Evolutionary conservation across 2,329 filamentous ascomycete species (phyloP), one percentile per base, ranked within the genome.

Genomic region (Rutstroemia sp.): DNA sequence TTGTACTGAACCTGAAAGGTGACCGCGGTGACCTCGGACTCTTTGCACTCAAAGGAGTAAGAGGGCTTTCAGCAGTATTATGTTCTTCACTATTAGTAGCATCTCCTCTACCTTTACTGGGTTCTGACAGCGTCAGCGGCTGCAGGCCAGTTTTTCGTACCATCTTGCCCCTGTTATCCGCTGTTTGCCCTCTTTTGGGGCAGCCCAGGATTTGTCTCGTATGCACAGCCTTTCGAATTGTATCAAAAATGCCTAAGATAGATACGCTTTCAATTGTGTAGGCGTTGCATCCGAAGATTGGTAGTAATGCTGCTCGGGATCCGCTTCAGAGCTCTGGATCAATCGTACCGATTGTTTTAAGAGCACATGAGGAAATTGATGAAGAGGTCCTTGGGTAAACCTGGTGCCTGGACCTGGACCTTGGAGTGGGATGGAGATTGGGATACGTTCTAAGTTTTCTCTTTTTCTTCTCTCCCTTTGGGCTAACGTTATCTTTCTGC

Each of bases 21-120:
- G 64, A 67, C 56, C 58, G 63, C 30, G 67, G 66, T 10, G 65
- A 65, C 60, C 58, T 65, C 54, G 64, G 65, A 45, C 63, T 65
- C 39, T 62, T 67, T 30, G 62, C 54, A 49, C 58, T 65, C 56
- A 65, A 48, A 51, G 64, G 62, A 47, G 62, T 59, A 50, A 47
- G 63, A 39, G 63, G 57, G 53, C 58, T 53, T 34, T 65, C 53
- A 40, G 57, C 56, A 50, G 21, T 50, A 36, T 44, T 44, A 39
- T 54, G 45, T 39, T 53, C n/a, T 23, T 54, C 51, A 46, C 12
- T 5, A 14, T 36, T 46, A 21, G 40, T 54, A 51, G 54, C 51
- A 34, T 50, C 52, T 6, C 36, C 55, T 56, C 51, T 27, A 59
- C 52, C 34, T 54, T 47, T 55, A 23, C 38, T 34, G 14, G 52